phyloP scores from a whole-genome alignment of 768 basidiomycete genomes.

The Russula earlei region DNA sequence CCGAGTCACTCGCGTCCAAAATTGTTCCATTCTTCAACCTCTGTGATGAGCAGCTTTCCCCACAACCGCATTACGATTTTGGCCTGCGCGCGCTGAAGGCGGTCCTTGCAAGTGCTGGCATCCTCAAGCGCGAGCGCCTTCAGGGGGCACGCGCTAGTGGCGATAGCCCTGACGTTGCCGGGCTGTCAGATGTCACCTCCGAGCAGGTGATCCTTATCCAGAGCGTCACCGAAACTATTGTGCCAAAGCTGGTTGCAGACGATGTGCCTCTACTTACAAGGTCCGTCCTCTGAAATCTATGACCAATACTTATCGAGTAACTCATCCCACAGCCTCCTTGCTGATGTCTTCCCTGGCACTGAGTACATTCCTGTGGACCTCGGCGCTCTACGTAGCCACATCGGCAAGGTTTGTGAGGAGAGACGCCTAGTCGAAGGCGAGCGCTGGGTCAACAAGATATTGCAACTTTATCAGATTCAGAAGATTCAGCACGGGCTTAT shows the following conservation, averaged over 20 bases:
- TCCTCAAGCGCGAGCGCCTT: constrained; percentile 87
- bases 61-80: constrained; percentile 98
- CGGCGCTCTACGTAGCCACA: constrained; percentile 75
- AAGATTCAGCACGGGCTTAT: constrained; percentile 99
- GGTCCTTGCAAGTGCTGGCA: constrained; percentile 93
- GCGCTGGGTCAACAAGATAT: constrained; percentile 88
- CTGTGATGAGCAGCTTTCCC: constrained; percentile 92
- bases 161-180: constrained; percentile 35
- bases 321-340: constrained; percentile 54
- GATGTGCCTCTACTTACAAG: constrained; percentile 92
- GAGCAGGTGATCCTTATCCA: constrained; percentile 98
- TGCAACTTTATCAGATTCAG: constrained; percentile 98
- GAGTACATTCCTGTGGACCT: constrained; percentile 86
- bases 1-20: constrained; percentile 94
- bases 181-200: constrained; percentile 61
- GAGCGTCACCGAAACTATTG: constrained; percentile 96
- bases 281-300: constrained; percentile 30
- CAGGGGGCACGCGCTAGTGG: constrained; percentile 33
- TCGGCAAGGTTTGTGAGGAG: constrained; percentile 78
- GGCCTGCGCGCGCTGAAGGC: constrained; percentile 96
- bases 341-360: constrained; percentile 96
- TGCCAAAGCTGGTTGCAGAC: constrained; percentile 94
- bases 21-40: constrained; percentile 99
- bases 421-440: constrained; percentile 80
- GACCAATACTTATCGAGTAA: constrained; percentile 7